Evolutionary conservation across 495 filamentous ascomycete genomes (phyloP).

Genomic region (Penicillium bialowiezense): DNA sequence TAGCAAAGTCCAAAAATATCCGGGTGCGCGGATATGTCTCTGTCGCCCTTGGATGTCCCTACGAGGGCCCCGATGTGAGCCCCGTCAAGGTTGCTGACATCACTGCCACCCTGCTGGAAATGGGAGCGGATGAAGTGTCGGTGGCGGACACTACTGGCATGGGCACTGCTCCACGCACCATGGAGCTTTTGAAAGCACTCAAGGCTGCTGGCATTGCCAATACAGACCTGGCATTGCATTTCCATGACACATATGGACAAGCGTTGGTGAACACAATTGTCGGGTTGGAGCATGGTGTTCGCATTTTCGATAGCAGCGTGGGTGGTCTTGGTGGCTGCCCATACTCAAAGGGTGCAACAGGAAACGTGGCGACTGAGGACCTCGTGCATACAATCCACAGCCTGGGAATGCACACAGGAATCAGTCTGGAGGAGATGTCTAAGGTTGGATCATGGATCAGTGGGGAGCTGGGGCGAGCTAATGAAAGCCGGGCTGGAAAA

Average conservation of each 20-base stretch:
- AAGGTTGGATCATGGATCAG: slow-evolving; percentile 90
- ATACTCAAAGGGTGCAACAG: slow-evolving; percentile 89
- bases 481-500: slow-evolving; percentile 76
- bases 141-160: slow-evolving; percentile 96
- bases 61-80: slow-evolving; percentile 80
- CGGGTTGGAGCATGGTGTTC: slow-evolving; percentile 80
- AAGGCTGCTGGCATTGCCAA: slow-evolving; percentile 71
- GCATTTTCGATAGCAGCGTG: slow-evolving; percentile 87
- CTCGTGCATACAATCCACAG: slow-evolving; percentile 86
- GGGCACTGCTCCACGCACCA: slow-evolving; percentile 82
- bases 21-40: slow-evolving; percentile 91
- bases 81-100: slow-evolving; percentile 81
- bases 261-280: slow-evolving; percentile 88
- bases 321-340: slow-evolving; percentile 93
- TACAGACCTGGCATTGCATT: slow-evolving; percentile 86
- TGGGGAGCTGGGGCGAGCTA: slow-evolving; percentile 68
- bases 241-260: slow-evolving; percentile 96
- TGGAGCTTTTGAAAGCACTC: slow-evolving; percentile 67
- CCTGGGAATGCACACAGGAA: slow-evolving; percentile 80
- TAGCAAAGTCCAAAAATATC: slow-evolving; percentile 67
- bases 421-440: slow-evolving; percentile 78
- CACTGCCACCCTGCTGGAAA: slow-evolving; percentile 77
- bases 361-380: slow-evolving; percentile 94
- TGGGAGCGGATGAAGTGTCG: slow-evolving; percentile 93
- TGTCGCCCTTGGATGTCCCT: slow-evolving; percentile 91